phyloP scores from a whole-genome alignment of 495 filamentous ascomycete genomes.

The Lophiostoma macrostomum region DNA sequence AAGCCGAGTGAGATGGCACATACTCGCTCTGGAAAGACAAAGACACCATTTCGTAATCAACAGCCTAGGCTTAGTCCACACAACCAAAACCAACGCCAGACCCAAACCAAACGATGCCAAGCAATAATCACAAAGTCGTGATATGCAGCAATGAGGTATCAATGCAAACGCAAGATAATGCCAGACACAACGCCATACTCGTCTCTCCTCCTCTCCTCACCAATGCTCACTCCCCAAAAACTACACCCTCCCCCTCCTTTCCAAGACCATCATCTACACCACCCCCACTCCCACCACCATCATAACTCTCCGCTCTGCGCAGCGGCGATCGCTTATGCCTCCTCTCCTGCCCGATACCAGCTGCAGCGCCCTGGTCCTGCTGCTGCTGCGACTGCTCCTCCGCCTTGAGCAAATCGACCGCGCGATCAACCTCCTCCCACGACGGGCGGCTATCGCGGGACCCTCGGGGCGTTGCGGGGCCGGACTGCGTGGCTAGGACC shows the following conservation, averaged over 20 bases:
- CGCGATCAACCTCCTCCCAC: constrained; percentile 31
- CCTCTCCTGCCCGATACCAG: constrained; percentile 1
- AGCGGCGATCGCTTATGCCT: constrained; percentile 21
- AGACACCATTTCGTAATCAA: no score
- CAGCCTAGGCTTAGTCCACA: no score
- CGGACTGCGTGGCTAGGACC: constrained; percentile 34
- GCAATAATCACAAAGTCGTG: no score
- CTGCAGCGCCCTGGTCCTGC: constrained; percentile 3
- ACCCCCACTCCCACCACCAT: constrained; percentile 3
- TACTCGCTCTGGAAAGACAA: no score
- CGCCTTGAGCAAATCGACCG: constrained; percentile 23
- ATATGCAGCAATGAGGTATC: no score
- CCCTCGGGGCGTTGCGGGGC: constrained; percentile 37
- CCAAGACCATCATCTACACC: constrained; percentile 9
- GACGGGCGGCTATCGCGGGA: constrained; percentile 28
- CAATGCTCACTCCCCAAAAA: constrained; percentile 4
- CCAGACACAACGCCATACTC: background rate
- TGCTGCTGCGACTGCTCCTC: no score
- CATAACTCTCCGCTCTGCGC: constrained; percentile 18
- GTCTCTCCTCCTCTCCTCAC: no score
- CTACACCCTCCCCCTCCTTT: constrained; percentile 16
- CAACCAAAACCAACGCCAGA: no score
- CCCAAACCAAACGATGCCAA: no score
- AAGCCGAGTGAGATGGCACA: no score
- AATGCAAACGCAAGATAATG: no score